Evolutionary conservation across 202 grass and related monocot species (phyloP).

Genomic region (Tripidium arundinaceum): DNA sequence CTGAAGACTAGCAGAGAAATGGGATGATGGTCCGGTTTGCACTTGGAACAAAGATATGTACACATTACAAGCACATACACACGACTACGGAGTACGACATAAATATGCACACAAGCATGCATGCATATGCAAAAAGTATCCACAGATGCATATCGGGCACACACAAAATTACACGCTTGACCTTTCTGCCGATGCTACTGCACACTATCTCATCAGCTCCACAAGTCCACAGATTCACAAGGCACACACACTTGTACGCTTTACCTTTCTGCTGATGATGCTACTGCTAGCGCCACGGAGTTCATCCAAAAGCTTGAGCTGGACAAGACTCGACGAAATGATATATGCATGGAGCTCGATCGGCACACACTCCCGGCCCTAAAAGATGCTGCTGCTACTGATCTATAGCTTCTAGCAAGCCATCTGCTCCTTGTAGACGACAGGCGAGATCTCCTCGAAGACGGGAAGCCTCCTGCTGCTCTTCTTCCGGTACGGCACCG

Average conservation of each 20-base stretch:
- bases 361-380: neutral
- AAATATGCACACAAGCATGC: too few species aligned
- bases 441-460: conserved; percentile 68
- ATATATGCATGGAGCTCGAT: neutral
- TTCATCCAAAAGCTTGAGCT: neutral
- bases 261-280: too few species aligned
- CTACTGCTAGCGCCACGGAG: neutral
- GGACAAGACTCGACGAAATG: neutral
- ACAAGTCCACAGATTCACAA: too few species aligned
- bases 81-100: neutral
- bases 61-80: neutral
- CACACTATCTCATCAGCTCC: too few species aligned
- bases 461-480: conserved; percentile 57
- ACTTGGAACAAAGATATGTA: neutral
- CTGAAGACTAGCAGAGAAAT: too few species aligned
- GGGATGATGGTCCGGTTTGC: too few species aligned
- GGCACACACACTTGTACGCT: too few species aligned
- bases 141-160: too few species aligned
- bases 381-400: neutral
- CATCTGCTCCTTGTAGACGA: conserved; percentile 42
- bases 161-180: too few species aligned
- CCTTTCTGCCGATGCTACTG: neutral
- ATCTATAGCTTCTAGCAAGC: conserved; percentile 43
- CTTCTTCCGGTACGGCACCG: conserved; percentile 45
- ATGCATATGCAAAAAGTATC: too few species aligned